Conservation (phyloP, 768 basidiomycete genomes). For the Xerocomellus chrysenteron region DNA sequence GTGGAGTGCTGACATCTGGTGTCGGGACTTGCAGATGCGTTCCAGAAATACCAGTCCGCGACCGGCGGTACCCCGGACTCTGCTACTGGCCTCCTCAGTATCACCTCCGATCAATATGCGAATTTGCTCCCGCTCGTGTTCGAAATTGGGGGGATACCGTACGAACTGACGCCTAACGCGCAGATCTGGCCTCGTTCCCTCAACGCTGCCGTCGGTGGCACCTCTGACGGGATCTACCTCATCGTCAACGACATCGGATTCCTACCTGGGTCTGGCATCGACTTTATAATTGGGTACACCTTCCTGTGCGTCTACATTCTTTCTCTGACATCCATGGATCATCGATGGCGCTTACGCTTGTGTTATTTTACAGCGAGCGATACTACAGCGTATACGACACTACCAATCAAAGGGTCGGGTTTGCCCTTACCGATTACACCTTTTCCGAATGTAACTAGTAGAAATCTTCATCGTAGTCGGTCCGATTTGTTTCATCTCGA, state of each 20-base stretch:
- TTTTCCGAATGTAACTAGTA: neutral
- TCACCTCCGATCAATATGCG: slow-evolving; percentile 25
- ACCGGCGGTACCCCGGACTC: slow-evolving; percentile 29
- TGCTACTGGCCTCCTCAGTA: slow-evolving; percentile 27
- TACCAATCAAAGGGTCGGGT: neutral
- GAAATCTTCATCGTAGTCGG: too few species aligned
- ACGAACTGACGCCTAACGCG: slow-evolving; percentile 20
- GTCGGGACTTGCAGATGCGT: slow-evolving; percentile 23
- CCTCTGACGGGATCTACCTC: slow-evolving; percentile 25
- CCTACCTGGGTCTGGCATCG: slow-evolving; percentile 6
- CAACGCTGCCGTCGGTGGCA: slow-evolving; percentile 29
- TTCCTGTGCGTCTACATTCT: neutral
- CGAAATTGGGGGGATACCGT: slow-evolving; percentile 15
- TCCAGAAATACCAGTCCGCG: slow-evolving; percentile 14
- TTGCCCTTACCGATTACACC: neutral
- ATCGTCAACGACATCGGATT: slow-evolving; percentile 21
- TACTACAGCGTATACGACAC: neutral
- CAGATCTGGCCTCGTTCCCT: slow-evolving; percentile 36
- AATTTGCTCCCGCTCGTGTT: slow-evolving; percentile 26
- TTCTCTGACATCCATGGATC: neutral
- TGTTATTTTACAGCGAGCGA: neutral
- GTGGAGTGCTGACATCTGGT: neutral
- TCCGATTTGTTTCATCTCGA: too few species aligned
- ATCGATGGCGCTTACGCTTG: neutral
- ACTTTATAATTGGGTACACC: slow-evolving; percentile 19